Evolutionary conservation across 495 filamentous ascomycete species (phyloP), one percentile per base, ranked within the genome.

Genomic region (Cryomyces minteri): DNA sequence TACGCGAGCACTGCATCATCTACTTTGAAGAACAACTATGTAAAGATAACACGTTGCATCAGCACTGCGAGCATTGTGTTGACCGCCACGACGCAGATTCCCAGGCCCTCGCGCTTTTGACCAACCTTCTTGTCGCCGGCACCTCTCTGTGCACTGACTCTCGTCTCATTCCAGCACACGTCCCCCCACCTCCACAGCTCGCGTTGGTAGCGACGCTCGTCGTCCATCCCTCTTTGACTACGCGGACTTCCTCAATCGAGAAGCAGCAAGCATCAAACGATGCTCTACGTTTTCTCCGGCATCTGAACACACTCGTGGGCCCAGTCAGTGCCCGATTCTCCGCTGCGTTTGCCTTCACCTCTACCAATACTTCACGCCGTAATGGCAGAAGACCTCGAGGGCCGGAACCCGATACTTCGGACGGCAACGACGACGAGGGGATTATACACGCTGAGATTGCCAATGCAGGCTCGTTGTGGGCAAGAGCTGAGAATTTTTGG

Each of bases 401-500:
- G 31, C 32, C 29, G 41, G 45, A 53, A 42, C 51, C 41, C 18
- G 45, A 34, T 48, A 57, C 36, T n/a, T 32, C 39, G 9, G 54
- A 55, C 0, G 55, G 62, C 7, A 58, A 65, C 10, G 54, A 65
- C 45, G 56, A 59, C 4, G 69, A 66, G 9, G 68, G 68, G 36
- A 50, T 64, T 31, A 63, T 73, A 6, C 53, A 68, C 25, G 61
- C 70, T 11, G 66, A 71, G 0, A 60, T 88, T 30, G 79, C 74
- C 1, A 70, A 73, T 25, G 62, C 68, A n/a, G 73, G 74, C 7
- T 74, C 82, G 3, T 41, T 95, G 5, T 93, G 82, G 74, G 59
- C 63, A 11, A 68, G 73, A 14, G 84, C 78, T 0, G 75, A 80
- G 29, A 83, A 93, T 54, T 88, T 96, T 50, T 98, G 92, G 84